These are phyloP conservation scores for Boletus edulis DNA, from an alignment of 768 basidiomycete species.

Conservation along the genomic window DNA sequence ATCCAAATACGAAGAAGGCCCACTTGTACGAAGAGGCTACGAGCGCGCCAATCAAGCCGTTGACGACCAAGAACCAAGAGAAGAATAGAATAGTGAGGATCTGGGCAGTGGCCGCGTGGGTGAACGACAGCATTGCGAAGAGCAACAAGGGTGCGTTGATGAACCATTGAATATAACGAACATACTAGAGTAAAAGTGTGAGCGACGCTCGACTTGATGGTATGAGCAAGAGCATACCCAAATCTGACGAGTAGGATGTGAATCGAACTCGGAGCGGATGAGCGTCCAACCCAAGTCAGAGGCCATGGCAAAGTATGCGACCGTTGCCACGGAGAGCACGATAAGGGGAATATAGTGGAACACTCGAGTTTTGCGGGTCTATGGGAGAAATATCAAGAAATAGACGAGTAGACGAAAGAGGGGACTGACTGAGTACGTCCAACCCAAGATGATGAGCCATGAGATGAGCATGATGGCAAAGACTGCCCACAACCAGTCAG, in stretches of 20 bases:
- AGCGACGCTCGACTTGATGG: not conserved
- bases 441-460: constrained; percentile 37
- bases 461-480: constrained; percentile 48
- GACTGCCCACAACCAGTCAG: constrained; percentile 55
- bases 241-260: constrained; percentile 35
- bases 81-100: constrained; percentile 40
- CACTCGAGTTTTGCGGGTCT: constrained; percentile 39
- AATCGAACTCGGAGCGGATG: constrained; percentile 36
- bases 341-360: constrained; percentile 51
- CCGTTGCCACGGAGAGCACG: constrained; percentile 42
- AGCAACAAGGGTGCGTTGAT: constrained; percentile 55
- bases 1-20: constrained; percentile 49
- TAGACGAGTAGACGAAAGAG: not conserved
- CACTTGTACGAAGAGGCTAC: constrained; percentile 52
- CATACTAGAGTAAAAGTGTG: constrained; percentile 35
- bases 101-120: constrained; percentile 46
- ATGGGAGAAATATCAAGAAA: not conserved
- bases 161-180: constrained; percentile 55
- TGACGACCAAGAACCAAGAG: constrained; percentile 44
- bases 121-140: constrained; percentile 43
- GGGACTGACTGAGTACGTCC: constrained; percentile 30
- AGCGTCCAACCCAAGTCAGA: constrained; percentile 52
- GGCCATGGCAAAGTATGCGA: constrained; percentile 55
- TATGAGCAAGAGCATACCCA: constrained; percentile 34
- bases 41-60: constrained; percentile 50